These are phyloP conservation scores for Acorus gramineus DNA, from an alignment of 106 monocot genomes.

Conservation along the genomic window DNA sequence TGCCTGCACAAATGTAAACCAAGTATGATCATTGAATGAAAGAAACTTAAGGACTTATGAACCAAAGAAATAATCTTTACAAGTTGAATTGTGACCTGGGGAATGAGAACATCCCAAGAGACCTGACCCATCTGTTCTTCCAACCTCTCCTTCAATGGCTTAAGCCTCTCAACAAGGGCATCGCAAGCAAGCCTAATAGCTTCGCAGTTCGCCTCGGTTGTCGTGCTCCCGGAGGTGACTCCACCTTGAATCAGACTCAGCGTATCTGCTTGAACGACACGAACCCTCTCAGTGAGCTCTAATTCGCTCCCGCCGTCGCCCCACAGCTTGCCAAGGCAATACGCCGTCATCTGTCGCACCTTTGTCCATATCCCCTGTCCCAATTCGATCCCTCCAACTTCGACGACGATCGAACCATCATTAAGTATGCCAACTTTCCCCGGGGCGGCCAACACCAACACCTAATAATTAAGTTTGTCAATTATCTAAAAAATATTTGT, in stretches of 20 bases:
- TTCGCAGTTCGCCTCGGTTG: conserved; percentile 75
- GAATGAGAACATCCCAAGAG: conserved; percentile 55
- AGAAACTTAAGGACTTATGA: too few relatives aligned
- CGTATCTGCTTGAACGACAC: conserved; percentile 73
- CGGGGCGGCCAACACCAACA: conserved; percentile 32
- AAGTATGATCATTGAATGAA: too few relatives aligned
- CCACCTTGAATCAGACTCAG: conserved; percentile 78
- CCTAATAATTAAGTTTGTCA: too few relatives aligned
- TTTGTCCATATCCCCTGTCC: conserved; percentile 94
- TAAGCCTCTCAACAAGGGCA: conserved; percentile 43
- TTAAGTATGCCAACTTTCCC: conserved; percentile 65
- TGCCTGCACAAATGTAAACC: conserved; percentile 35
- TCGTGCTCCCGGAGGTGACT: conserved; percentile 61
- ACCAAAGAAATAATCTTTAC: too few relatives aligned
- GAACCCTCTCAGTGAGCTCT: conserved; percentile 39
- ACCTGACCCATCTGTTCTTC: conserved; percentile 19
- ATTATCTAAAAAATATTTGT: too few relatives aligned
- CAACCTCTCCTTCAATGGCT: conserved; percentile 38
- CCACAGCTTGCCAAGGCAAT: conserved; percentile 51
- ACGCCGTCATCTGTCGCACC: conserved; percentile 76
- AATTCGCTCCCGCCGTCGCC: conserved; percentile 12
- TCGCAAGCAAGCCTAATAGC: conserved; percentile 58
- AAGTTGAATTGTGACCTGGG: conserved; percentile 23
- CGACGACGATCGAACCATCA: conserved; percentile 73
- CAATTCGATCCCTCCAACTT: conserved; percentile 79